A percentile compares a stretch with the other conserved stretches of the same genome.
Evolutionary conservation across 257 asterid species (phyloP).

Genomic region (Solanum ahanhuiri): DNA sequence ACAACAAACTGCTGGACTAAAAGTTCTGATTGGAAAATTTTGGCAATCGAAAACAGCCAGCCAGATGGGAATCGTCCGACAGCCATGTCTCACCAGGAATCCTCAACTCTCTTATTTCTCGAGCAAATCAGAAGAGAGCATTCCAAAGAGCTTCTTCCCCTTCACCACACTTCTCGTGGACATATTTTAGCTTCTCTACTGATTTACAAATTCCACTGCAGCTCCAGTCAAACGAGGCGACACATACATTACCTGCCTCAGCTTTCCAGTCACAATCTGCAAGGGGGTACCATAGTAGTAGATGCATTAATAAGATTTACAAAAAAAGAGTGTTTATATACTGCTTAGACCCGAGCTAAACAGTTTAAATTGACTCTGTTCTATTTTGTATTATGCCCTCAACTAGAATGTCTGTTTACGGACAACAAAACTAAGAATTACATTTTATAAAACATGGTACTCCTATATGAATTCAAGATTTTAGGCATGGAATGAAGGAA

Average conservation of each 20-base stretch:
- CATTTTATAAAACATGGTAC: not conserved
- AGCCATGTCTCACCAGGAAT: not conserved
- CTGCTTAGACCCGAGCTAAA: not conserved
- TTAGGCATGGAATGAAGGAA: not conserved
- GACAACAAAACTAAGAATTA: not conserved
- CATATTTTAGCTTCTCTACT: slow-evolving; percentile 33
- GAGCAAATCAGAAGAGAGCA: slow-evolving; percentile 17
- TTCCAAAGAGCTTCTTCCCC: slow-evolving; percentile 58
- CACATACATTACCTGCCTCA: slow-evolving; percentile 25
- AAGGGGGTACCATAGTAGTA: not conserved
- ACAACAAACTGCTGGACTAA: not conserved
- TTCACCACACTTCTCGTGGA: slow-evolving; percentile 48
- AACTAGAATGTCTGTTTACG: not conserved
- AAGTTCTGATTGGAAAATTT: not conserved
- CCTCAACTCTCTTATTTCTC: not conserved
- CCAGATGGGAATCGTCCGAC: not conserved
- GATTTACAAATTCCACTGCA: slow-evolving; percentile 62
- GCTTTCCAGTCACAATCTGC: slow-evolving; percentile 59
- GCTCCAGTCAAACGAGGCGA: slow-evolving; percentile 41
- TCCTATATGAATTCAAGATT: not conserved
- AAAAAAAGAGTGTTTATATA: too few relatives aligned
- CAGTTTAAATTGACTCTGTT: not conserved
- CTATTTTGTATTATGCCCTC: not conserved
- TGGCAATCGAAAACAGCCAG: not conserved
- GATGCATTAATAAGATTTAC: not conserved